Conservation (phyloP, 148 eudicot species). For the Silene uniflora region DNA sequence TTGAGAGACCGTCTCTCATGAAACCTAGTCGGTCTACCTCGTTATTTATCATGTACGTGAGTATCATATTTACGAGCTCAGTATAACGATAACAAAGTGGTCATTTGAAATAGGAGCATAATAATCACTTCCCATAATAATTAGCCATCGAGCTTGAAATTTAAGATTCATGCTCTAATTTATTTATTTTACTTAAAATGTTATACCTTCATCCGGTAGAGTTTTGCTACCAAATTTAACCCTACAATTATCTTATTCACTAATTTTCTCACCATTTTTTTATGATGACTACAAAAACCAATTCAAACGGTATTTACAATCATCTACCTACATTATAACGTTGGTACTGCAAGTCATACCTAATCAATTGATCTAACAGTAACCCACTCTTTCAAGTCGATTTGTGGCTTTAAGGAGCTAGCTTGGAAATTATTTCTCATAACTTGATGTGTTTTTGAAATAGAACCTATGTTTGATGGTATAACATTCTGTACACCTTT, state of each 20-base stretch:
- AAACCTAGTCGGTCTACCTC: no score
- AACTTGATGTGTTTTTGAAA: neutral
- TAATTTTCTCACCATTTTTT: no score
- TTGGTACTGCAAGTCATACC: neutral
- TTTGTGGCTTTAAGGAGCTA: neutral
- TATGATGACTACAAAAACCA: no score
- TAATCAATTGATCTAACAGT: slow-evolving; percentile 14
- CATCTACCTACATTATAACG: neutral
- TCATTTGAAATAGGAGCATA: no score
- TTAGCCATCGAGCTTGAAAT: no score
- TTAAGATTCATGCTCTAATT: no score
- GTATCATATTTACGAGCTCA: no score
- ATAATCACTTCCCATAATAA: no score
- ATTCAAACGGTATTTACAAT: neutral
- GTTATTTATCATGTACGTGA: no score
- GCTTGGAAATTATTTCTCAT: neutral
- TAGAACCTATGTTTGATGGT: neutral
- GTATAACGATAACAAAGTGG: no score
- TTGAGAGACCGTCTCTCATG: no score
- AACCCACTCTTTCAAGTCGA: slow-evolving; percentile 15
- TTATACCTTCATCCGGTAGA: neutral
- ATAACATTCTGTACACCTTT: neutral
- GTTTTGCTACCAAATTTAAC: neutral
- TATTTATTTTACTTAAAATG: neutral
- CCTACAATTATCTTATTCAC: neutral